Evolutionary conservation across 768 basidiomycete species (phyloP), one percentile per base, ranked within the genome.

Genomic region (Boletus sp.): DNA sequence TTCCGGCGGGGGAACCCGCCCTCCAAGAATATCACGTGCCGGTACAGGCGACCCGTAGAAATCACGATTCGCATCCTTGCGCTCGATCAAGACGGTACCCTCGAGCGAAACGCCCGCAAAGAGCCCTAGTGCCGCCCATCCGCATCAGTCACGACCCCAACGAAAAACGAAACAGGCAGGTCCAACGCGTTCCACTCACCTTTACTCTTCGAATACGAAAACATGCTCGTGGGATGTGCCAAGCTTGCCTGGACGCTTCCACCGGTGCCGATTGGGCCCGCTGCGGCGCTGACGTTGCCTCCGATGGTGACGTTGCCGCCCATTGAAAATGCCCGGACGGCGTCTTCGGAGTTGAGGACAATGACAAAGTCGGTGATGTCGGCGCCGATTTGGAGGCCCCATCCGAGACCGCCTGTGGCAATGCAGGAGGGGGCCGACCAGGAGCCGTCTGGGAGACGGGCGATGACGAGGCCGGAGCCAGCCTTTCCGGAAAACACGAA

Each of bases 351-450:
- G 79, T 98, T 98, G 67, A 98, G 87, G 39, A 99, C 94, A 70
- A 98, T 86, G 55, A 99, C 95, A 63, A 98, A 97, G 70, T 98
- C 94, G 47, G 87, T 90, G 70, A 95, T 83, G 75, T 97, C 95
- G 3, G 95, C 95, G 47, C 95, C 95, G 55, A 96, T 92, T 74
- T 98, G 96, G 42, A 95, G 85, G 33, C 93, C 93, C 89, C 93
- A 93, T 15, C 94, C 93, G 11, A 95, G 82, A 36, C 96, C 96
- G 17, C 91, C 95, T 0, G 94, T 98, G 32, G 92, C 95, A 68
- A 98, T 96, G 76, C 95, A 98, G 24, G 91, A 94, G 4, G 96
- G 96, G 1, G 96, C 96, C 47, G 90, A 93, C 94, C 94, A 97
- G 10, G 92, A 94, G 63, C 96, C 96, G 67, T 98, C 94, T 9